These are phyloP conservation scores for Dysphania ambrosioides DNA, from an alignment of 148 eudicot species.

Conservation along the genomic window DNA sequence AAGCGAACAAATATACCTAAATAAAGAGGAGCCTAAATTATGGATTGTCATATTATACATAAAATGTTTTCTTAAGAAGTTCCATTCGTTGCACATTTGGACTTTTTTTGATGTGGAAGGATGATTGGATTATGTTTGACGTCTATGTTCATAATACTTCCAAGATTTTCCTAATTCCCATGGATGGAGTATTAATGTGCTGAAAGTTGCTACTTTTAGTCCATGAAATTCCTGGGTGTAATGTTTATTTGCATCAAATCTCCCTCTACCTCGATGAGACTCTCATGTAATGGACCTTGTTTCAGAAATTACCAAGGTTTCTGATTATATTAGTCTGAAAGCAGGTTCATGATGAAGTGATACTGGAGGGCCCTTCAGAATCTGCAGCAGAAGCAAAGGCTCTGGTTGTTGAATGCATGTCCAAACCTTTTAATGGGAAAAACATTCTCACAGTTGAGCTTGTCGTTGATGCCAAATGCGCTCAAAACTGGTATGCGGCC, in stretches of 20 bases:
- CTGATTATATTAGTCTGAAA: not conserved
- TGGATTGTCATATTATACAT: not conserved
- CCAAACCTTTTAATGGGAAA: slow-evolving; percentile 76
- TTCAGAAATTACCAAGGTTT: not conserved
- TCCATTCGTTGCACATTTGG: not conserved
- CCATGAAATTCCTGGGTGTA: not conserved
- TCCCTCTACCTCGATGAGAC: not conserved
- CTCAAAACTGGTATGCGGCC: slow-evolving; percentile 85
- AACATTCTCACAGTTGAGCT: slow-evolving; percentile 74
- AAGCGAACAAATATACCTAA: not conserved
- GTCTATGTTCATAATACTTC: not conserved
- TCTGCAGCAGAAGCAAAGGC: slow-evolving; percentile 75
- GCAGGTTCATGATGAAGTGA: slow-evolving; percentile 95
- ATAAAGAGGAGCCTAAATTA: no score
- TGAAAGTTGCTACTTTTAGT: not conserved
- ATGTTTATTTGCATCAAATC: not conserved
- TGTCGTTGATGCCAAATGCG: slow-evolving; percentile 85
- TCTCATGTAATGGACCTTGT: not conserved
- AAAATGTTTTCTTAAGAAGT: not conserved
- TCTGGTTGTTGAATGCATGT: slow-evolving; percentile 84
- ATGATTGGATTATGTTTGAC: not conserved
- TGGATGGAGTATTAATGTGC: not conserved
- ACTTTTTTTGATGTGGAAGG: no score
- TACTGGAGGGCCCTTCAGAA: slow-evolving; percentile 88
- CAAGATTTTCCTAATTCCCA: not conserved